A percentile compares a stretch with the other conserved stretches of the same genome.
Evolutionary conservation across 176 grass and related monocot species (phyloP).

Genomic region (Oryza brachyantha): DNA sequence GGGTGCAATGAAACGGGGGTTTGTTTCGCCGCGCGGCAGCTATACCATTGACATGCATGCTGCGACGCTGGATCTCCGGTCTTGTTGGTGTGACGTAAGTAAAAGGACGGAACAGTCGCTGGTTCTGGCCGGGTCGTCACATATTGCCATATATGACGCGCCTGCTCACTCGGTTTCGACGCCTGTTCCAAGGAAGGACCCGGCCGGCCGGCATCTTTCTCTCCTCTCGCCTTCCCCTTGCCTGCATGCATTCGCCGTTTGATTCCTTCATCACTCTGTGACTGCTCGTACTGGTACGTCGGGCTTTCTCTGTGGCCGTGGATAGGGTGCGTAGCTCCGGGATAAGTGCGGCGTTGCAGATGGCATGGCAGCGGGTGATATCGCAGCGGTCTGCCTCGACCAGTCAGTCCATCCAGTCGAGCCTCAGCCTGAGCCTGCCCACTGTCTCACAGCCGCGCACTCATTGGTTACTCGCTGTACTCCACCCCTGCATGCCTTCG

Average conservation of each 20-base stretch:
- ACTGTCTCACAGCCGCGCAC: constrained; percentile 16
- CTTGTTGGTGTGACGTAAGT: neutral
- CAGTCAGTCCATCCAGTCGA: constrained; percentile 37
- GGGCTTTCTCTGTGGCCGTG: neutral
- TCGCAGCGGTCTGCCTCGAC: constrained; percentile 28
- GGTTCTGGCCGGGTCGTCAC: neutral
- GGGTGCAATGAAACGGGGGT: neutral
- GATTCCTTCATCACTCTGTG: neutral
- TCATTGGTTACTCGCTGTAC: constrained; percentile 28
- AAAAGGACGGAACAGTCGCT: constrained; percentile 16
- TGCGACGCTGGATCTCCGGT: constrained; percentile 8
- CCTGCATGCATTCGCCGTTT: neutral
- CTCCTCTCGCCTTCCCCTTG: constrained; percentile 5
- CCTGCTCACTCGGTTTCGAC: neutral
- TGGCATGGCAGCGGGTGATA: neutral
- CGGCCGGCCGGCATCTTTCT: neutral
- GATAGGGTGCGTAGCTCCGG: constrained; percentile 18
- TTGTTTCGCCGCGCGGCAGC: too few species aligned
- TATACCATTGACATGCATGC: too few species aligned
- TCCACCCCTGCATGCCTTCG: neutral
- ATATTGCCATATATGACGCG: constrained; percentile 32
- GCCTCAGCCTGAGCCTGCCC: neutral
- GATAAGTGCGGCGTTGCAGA: constrained; percentile 30
- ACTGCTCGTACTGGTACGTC: neutral
- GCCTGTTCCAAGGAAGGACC: neutral